Evolutionary conservation across 257 asterid genomes (phyloP).

Genomic region (Solanum okadae): DNA sequence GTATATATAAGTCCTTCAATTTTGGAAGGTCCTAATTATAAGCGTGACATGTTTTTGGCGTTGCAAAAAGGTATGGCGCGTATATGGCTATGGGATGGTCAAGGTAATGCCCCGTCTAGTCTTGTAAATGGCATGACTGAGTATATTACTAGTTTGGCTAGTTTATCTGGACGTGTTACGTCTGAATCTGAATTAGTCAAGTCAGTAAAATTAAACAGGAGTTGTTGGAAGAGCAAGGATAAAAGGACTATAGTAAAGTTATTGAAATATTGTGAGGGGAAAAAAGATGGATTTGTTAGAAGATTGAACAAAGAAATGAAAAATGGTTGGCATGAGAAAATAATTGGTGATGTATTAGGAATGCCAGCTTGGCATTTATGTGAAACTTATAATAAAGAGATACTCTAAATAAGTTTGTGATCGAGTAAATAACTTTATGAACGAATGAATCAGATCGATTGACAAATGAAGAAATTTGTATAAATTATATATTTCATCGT

Average conservation of each 20-base stretch:
- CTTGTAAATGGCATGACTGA: conserved; percentile 49
- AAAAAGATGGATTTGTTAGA: conserved; percentile 43
- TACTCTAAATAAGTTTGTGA: background rate
- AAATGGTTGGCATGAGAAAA: conserved; percentile 44
- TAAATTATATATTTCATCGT: background rate
- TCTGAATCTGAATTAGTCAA: background rate
- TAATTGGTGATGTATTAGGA: conserved; percentile 32
- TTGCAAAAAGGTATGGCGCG: conserved; percentile 35
- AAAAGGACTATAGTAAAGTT: conserved; percentile 25
- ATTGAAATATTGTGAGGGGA: conserved; percentile 30
- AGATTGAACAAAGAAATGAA: conserved; percentile 51
- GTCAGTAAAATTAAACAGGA: background rate
- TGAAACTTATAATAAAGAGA: background rate
- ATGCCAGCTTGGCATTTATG: conserved; percentile 25
- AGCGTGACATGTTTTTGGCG: conserved; percentile 15
- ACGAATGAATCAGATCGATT: background rate
- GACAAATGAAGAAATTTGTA: background rate
- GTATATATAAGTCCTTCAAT: conserved; percentile 27
- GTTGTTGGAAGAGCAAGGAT: conserved; percentile 25
- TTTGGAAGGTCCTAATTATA: conserved; percentile 22
- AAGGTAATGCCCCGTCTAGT: conserved; percentile 22
- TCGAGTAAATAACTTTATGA: background rate
- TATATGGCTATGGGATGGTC: conserved; percentile 54
- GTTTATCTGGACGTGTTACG: background rate
- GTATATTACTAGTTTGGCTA: conserved; percentile 11